A percentile compares a stretch with the other conserved stretches of the same genome.
Evolutionary conservation across 2,329 filamentous ascomycete genomes (phyloP).

Genomic region (Penicillium sp.): DNA sequence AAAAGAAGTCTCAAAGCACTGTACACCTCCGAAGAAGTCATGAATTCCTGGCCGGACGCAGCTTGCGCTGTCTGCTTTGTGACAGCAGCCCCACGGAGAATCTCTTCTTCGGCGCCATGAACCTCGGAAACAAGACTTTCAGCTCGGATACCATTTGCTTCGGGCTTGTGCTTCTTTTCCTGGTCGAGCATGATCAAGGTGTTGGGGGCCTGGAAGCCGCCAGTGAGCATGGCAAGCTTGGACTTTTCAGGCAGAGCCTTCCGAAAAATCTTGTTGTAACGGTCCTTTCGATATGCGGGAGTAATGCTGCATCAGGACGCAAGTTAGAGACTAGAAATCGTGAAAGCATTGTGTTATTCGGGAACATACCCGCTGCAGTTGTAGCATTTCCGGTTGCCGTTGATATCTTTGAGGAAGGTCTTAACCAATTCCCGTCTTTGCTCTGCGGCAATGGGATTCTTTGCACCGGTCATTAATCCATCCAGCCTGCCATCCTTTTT

Average conservation of each 20-base stretch:
- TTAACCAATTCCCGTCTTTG: constrained; percentile 74
- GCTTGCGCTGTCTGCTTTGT: constrained; percentile 27
- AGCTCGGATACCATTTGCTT: constrained; percentile 28
- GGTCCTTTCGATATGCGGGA: constrained; percentile 82
- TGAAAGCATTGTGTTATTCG: background rate
- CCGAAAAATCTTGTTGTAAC: constrained; percentile 90
- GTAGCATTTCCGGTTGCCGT: constrained; percentile 66
- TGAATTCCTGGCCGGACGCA: constrained; percentile 63
- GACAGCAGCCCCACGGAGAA: constrained; percentile 50
- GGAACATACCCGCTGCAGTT: constrained; percentile 55
- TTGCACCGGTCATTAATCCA: constrained; percentile 52
- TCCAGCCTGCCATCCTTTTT: constrained; percentile 47
- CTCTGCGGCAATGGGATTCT: constrained; percentile 80
- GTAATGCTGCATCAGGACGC: constrained; percentile 58
- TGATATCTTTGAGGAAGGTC: constrained; percentile 74
- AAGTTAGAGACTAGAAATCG: background rate
- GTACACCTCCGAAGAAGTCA: constrained; percentile 79
- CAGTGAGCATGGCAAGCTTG: constrained; percentile 70
- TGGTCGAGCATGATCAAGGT: constrained; percentile 62
- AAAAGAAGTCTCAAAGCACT: constrained; percentile 78
- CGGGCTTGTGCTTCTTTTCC: constrained; percentile 41
- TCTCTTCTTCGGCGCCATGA: constrained; percentile 59
- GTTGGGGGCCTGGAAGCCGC: constrained; percentile 66
- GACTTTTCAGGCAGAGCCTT: constrained; percentile 74
- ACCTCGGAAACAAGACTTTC: constrained; percentile 49